Percentiles rank a stretch among this genome's conserved stretches.
Evolutionary conservation across 2,329 filamentous ascomycete genomes (phyloP).

Genomic region (Ophiocordyceps camponoti-leonardi): DNA sequence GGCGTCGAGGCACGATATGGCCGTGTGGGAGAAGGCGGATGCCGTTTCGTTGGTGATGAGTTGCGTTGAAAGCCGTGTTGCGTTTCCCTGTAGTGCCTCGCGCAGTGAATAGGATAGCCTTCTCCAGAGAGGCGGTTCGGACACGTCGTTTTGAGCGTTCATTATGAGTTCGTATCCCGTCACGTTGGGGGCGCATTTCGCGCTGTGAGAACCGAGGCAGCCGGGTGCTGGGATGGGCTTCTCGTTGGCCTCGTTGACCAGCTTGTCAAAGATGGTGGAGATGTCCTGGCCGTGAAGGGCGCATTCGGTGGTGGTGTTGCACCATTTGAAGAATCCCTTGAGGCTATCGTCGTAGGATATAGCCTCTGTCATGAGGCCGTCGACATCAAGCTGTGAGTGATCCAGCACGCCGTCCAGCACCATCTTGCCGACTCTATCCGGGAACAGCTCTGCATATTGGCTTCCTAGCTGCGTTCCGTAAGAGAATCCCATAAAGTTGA

Average conservation of each 20-base stretch:
- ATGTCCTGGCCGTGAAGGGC: not conserved
- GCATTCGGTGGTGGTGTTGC: not conserved
- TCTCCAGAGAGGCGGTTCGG: not conserved
- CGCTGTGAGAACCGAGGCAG: not conserved
- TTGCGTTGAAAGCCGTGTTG: not conserved
- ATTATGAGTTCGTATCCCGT: not conserved
- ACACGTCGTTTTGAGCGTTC: not conserved
- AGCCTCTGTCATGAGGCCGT: conserved; percentile 1
- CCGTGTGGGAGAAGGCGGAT: not conserved
- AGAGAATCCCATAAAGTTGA: conserved; percentile 20
- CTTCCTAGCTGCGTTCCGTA: conserved; percentile 21
- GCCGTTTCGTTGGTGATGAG: not conserved
- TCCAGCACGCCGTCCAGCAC: conserved; percentile 19
- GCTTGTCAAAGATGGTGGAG: not conserved
- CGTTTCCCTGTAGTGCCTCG: not conserved
- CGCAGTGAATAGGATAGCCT: not conserved
- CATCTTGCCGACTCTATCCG: conserved; percentile 22
- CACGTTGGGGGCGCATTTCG: not conserved
- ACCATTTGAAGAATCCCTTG: conserved; percentile 1
- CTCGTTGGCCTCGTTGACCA: not conserved
- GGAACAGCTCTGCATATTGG: conserved; percentile 23
- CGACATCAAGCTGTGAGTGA: conserved; percentile 1
- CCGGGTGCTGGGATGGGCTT: not conserved
- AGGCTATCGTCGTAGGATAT: conserved; percentile 1
- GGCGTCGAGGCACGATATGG: conserved; percentile 1